phyloP scores from a whole-genome alignment of 169 alveolate species.

The Nephromyces sp. region DNA sequence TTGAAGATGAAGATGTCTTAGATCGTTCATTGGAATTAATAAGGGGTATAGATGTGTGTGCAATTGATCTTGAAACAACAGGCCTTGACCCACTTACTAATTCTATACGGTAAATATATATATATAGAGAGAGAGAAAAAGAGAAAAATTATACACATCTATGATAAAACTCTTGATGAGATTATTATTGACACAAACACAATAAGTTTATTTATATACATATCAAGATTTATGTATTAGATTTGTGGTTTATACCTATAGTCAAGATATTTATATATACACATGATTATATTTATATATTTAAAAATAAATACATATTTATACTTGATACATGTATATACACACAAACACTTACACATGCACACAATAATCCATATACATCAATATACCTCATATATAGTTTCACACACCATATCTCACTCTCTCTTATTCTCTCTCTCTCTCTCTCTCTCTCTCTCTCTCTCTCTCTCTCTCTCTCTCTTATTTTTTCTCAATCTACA shows the following conservation, averaged over 20 bases:
- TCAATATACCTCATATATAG: not conserved
- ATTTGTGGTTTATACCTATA: no score
- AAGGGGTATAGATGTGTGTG: no score
- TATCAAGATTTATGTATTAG: no score
- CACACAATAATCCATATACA: not conserved
- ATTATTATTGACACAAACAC: no score
- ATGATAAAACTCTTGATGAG: no score
- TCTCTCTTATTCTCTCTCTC: slow-evolving; percentile 24
- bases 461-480: slow-evolving; percentile 22
- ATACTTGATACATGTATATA: not conserved
- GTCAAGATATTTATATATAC: no score
- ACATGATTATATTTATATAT: not conserved
- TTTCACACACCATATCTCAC: not conserved
- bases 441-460: slow-evolving; percentile 19
- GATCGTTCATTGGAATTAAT: no score
- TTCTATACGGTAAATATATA: slow-evolving; percentile 44
- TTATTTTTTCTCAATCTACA: not conserved
- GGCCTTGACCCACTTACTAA: slow-evolving; percentile 60
- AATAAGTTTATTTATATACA: no score
- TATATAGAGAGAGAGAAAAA: no score
- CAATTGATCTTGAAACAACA: slow-evolving; percentile 71
- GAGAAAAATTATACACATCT: no score
- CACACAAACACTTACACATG: no score
- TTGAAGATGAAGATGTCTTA: no score
- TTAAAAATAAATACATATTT: not conserved